A percentile compares a stretch with the other conserved stretches of the same genome.
These are phyloP conservation scores for Chara braunii DNA, from an alignment of 139 green algal species.

Conservation along the genomic window DNA sequence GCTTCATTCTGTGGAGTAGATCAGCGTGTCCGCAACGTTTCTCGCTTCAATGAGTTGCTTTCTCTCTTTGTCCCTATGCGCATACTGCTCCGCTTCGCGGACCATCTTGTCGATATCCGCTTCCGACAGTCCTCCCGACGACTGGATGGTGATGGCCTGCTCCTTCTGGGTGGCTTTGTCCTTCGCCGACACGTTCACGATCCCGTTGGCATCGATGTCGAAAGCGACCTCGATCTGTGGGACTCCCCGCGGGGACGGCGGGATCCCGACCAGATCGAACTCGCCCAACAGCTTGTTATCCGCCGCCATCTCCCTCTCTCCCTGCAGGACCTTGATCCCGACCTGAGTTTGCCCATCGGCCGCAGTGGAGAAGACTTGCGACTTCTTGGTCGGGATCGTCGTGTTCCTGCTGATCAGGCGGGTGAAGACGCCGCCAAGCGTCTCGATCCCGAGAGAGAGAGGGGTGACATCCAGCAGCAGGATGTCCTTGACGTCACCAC, in stretches of 20 bases:
- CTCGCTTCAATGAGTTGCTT: conserved; percentile 81
- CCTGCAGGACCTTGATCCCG: conserved; percentile 97
- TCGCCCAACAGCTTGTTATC: conserved; percentile 99
- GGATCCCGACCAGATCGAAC: conserved; percentile 92
- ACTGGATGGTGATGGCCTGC: conserved; percentile 55
- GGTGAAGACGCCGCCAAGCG: conserved; percentile 96
- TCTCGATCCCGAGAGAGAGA: conserved; percentile 94
- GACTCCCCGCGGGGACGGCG: conserved; percentile 82
- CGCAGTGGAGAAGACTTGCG: conserved; percentile 90
- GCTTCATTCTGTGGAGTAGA: conserved; percentile 66
- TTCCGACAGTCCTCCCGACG: conserved; percentile 69
- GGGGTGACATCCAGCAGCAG: conserved; percentile 95
- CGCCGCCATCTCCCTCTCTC: conserved; percentile 95
- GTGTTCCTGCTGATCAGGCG: conserved; percentile 96
- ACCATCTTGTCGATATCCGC: conserved; percentile 91
- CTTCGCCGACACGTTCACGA: conserved; percentile 77
- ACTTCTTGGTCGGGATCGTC: conserved; percentile 98
- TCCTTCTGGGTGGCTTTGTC: conserved; percentile 93
- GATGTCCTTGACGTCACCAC: conserved; percentile 91
- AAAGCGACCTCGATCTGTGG: conserved; percentile 97
- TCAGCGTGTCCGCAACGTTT: conserved; percentile 26
- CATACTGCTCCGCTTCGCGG: conserved; percentile 70
- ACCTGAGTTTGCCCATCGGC: conserved; percentile 94
- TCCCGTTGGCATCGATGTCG: conserved; percentile 84
- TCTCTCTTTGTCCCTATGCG: conserved; percentile 72